Evolutionary conservation across 148 eudicot species (phyloP).

Genomic region (Rhododendron vialii): DNA sequence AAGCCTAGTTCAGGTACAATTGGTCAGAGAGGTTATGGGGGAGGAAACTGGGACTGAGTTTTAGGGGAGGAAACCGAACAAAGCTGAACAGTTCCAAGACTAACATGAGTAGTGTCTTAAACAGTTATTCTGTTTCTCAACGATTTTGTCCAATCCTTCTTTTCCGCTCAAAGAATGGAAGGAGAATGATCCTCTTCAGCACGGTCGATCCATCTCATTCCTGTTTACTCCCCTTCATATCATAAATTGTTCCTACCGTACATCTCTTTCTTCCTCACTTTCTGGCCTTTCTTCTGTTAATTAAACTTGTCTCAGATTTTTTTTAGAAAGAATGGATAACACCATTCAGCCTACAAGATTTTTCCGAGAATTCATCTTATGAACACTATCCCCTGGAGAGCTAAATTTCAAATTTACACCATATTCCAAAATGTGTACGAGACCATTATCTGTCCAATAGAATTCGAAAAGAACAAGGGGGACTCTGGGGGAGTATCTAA

Average conservation of each 20-base stretch:
- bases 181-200: no score
- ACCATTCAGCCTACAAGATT: background rate
- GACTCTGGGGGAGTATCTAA: background rate
- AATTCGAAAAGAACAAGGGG: background rate
- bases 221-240: background rate
- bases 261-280: background rate
- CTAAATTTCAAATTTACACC: background rate
- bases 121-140: background rate
- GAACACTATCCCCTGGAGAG: background rate
- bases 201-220: background rate
- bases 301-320: background rate
- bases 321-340: background rate
- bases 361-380: background rate
- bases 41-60: no score
- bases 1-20: no score
- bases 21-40: no score
- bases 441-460: background rate
- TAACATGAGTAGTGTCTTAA: background rate
- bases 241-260: background rate
- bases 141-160: background rate
- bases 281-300: background rate
- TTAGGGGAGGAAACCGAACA: background rate
- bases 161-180: no score
- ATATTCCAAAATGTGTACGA: background rate
- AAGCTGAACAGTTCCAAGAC: background rate